Base-by-base conservation (phyloP, 1,284 basidiomycete genomes). In the Boletellus deceptivus region DNA sequence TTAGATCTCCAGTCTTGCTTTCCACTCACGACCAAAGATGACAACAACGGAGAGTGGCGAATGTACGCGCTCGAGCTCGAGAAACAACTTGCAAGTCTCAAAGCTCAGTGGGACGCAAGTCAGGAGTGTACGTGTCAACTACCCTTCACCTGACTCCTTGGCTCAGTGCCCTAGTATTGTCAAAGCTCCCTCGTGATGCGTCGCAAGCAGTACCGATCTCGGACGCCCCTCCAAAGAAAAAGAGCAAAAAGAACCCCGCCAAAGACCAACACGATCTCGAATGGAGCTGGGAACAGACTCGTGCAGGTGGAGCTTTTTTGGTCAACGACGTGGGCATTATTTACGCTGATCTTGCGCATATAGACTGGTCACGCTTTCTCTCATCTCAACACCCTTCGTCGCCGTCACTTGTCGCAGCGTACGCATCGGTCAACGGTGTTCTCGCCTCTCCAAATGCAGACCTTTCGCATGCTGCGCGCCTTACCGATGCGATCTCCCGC, bases 61-160 rank as follows among this genome's bases (percentile, higher is more conserved):
- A 48, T 48, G 6, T 67, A 67, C 31, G 66, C 64, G 18, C 62
- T 66, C 36, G 51, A 55, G 20, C 64, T 69, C 22, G 67, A 66
- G 50, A 53, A 46, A 48, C 55, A 62, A 17, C 55, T 66, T 13
- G n/a, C 55, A 22, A 33, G 35, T 2, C 53, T 66, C 41, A 55
- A 67, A 41, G 43, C 55, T 22, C 50, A 54, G 29, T 53, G 50
- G 16, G 54, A 65, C 42, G 54, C 49, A 1, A 60, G 65, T 39
- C 56, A 61, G 33, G 55, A 53, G 35, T 13, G 63, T 67, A 48
- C 27, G 62, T 56, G 25, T 33, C 17, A 7, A 31, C 2, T 13
- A 8, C 31, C 24, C 42, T 13, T 8, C 1, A 4, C 3, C 1
- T 17, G n/a, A 27, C 6, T 17, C 2, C 43, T 6, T 16, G 18